Evolutionary conservation across 176 grass and related monocot genomes (phyloP), one percentile per base, ranked within the genome.

Genomic region (Aechmea fasciata): DNA sequence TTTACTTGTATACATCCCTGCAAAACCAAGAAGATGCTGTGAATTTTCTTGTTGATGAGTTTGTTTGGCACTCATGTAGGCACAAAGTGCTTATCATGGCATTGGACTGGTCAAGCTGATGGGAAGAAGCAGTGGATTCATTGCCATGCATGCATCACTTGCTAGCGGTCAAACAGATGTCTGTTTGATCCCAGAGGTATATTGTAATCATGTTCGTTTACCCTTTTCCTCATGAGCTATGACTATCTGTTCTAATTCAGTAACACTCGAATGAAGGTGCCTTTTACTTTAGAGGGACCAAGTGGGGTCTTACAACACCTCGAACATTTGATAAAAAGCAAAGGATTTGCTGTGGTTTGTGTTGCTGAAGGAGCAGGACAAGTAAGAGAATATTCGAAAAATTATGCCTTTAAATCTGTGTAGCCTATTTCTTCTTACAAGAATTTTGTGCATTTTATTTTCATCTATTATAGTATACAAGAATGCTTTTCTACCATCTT

Each of bases 81-180:
- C 89, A 19, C 94, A 87, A 74, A 89, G 88, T 69, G 94, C 94
- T 20, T 99, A 87, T 80, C 94, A 99, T 70, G 94, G 94, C 65
- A 83, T 99, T 47, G 94, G 94, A 74, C 53, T 99, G 68, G 86
- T 99, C 26, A 99, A 93, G 69, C 71, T 99, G 71, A 99, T 99
- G 94, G 94, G 94, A 72, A 83, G 89, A 93, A 90, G 81, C 77
- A 99, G 94, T 8, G 89, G 94, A 17, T 93, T 99, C 61, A 99
- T 99, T 55, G 91, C 94, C 66, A 99, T 99, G 94, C 84, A 99
- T 85, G 94, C 94, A 76, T 90, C 94, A 52, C 84, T 99, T 65
- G 90, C 89, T 57, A 99, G 94, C 69, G 94, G 94, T 18, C 94
- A 99, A 74, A 91, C 87, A 41, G 94, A 99, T 85, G 78, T 99